Conservation (phyloP, 805 yeast genomes). For the Wickerhamomyces canadensis region DNA sequence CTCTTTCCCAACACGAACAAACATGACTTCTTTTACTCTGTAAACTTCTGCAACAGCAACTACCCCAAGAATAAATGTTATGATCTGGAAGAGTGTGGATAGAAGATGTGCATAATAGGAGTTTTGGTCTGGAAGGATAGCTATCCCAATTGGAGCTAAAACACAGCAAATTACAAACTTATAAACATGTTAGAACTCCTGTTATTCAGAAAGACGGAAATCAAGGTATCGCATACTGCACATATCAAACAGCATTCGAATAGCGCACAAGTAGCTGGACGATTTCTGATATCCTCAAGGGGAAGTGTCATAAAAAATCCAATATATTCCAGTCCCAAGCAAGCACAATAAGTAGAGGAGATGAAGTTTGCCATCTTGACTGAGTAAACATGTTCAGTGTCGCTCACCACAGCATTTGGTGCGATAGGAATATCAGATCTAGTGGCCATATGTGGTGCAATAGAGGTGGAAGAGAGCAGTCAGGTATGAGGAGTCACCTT, state of each 20-base stretch:
- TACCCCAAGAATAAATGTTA: background rate
- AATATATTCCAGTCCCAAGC: slow-evolving; percentile 11
- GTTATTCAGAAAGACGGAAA: background rate
- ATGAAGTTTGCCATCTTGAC: background rate
- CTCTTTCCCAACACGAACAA: background rate
- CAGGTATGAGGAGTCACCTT: no score
- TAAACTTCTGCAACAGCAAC: background rate
- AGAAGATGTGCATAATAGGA: background rate
- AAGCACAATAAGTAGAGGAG: background rate
- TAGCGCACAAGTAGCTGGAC: slow-evolving; percentile 14
- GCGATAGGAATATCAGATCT: slow-evolving; percentile 1
- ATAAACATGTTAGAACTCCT: background rate
- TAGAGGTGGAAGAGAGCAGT: no score
- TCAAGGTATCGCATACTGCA: slow-evolving; percentile 2
- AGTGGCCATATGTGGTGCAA: no score
- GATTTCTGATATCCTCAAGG: slow-evolving; percentile 14
- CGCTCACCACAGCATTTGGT: slow-evolving; percentile 4
- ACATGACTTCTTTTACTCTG: background rate
- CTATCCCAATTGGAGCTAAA: background rate
- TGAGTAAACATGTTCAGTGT: slow-evolving; percentile 1
- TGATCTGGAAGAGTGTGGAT: background rate
- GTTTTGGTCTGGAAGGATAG: background rate
- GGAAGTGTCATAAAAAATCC: slow-evolving; percentile 10
- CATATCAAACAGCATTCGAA: slow-evolving; percentile 6
- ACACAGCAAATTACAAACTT: background rate